Base-by-base conservation (phyloP, 306 rosid genomes). In the Delonix regia region DNA sequence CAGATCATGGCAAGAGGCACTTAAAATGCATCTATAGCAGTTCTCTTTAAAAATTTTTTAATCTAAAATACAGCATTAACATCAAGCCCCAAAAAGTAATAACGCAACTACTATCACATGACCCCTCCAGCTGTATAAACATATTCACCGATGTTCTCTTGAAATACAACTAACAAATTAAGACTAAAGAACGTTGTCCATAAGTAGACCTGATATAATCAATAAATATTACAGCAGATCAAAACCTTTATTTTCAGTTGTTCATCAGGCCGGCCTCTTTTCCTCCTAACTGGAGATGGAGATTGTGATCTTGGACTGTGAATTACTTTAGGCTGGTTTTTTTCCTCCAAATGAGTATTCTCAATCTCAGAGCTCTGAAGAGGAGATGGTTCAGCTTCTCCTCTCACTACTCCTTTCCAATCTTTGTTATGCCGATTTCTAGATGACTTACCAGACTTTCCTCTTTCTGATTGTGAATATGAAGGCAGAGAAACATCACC, bases 391-490 rank as follows among this genome's bases (percentile, higher is more conserved):
- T 96, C 96, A 57, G 76, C 89, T 49, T 82, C 90, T 82, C 81
- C 88, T 84, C 84, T 87, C 6, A 22, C 80, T 72, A 89, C 75
- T 78, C 94, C 96, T 83, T 88, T 93, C 99, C 99, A 93, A 61
- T 91, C 98, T 82, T 81, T 91, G 78, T 89, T 85, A 81, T 77
- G 93, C 48, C 95, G 90, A 49, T 86, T 86, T 82, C 85, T 88
- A 51, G 89, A 69, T 64, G 71, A 81, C 60, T 78, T 89, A 42
- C 25, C 74, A 74, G 88, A 73, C 66, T 85, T 89, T 78, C 78
- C 88, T 76, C 75, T 88, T 66, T 87, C 99, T 48, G 87, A 73
- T 80, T 84, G 88, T 65, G 91, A 88, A 51, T 81, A 73, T 77
- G 83, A 73, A 80, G 67, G 75, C 75, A 75, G 86, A 80, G 85